Base-by-base conservation (phyloP, 192 early-diverging fungal species). In the Coemansia asiatica region DNA sequence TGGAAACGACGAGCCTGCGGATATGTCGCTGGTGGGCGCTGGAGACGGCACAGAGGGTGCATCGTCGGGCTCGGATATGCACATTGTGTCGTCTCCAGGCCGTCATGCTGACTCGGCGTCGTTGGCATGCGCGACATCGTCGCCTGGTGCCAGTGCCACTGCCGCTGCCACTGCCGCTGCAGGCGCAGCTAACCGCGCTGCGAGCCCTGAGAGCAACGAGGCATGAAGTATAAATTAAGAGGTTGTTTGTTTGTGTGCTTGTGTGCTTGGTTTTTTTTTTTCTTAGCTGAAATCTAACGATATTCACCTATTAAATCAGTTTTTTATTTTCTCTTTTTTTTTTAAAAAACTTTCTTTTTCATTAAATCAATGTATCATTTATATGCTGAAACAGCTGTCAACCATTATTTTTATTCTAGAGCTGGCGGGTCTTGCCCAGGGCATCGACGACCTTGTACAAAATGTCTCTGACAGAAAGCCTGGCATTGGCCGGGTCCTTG, bases 401-500 rank as follows among this genome's bases (percentile, higher is more conserved):
- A 40, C 50, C 18, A 13, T 13, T 28, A 16, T 44, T 31, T 35
- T 19, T 25, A 29, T 63, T 19, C 13, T 53, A 61, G 16, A 71
- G 22, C 57, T 78, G 75, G 0, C 57, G 61, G 1, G 75, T 53
- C 0, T 12, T 57, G 3, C 49, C 48, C 25, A 81, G 78, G 1
- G 47, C 59, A 16, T 63, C 66, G 1, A 60, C 72, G 0, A 64
- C 68, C 48, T 68, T 64, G 36, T 58, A 59, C 46, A 81, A 46
- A 6, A 75, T 50, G 1, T 72, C 67, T 8, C 3, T 44, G 19
- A 49, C 47, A 1, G 74, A 31, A 16, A 74, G 61, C 1, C 66
- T 55, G 26, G 72, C 67, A 23, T 76, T 82, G 2, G 23, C 61
- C 1, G 79, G 74, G 68, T 90, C 85, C 78, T 99, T 99, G 15